A percentile compares a stretch with the other conserved stretches of the same genome.
phyloP scores from a whole-genome alignment of 1,139 yeast genomes.

The Protomyces arabidopsidicola region DNA sequence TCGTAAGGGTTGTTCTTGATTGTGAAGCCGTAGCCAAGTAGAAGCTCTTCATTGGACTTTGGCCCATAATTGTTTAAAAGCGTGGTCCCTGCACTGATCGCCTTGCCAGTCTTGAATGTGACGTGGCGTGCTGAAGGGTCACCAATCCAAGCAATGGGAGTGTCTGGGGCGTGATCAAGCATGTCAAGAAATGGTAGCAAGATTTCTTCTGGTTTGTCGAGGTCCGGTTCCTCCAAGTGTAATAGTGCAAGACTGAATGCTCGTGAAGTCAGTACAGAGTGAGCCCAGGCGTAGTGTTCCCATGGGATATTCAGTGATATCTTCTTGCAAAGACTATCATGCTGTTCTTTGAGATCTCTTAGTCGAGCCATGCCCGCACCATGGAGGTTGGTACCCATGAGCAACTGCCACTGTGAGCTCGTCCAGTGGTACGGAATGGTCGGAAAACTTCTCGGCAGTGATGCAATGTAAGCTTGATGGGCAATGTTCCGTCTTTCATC shows the following conservation, averaged over 20 bases:
- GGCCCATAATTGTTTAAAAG: slow-evolving; percentile 78
- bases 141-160: background rate
- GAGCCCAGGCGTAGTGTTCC: background rate
- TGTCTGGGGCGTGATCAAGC: background rate
- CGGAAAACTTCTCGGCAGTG: background rate
- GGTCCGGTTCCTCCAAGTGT: background rate
- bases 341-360: background rate
- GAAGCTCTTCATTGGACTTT: slow-evolving; percentile 74
- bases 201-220: background rate
- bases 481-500: background rate
- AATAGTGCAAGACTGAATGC: background rate
- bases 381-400: background rate
- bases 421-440: background rate
- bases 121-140: background rate
- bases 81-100: slow-evolving; percentile 45
- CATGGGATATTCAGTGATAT: background rate
- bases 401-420: background rate
- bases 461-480: background rate
- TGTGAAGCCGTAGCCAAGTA: slow-evolving; percentile 45
- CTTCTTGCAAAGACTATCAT: background rate
- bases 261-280: background rate
- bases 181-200: background rate
- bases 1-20: background rate
- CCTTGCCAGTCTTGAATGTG: background rate
- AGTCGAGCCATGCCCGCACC: background rate